phyloP scores from a whole-genome alignment of 768 basidiomycete genomes.

The Kwoniella mangroviensis region DNA sequence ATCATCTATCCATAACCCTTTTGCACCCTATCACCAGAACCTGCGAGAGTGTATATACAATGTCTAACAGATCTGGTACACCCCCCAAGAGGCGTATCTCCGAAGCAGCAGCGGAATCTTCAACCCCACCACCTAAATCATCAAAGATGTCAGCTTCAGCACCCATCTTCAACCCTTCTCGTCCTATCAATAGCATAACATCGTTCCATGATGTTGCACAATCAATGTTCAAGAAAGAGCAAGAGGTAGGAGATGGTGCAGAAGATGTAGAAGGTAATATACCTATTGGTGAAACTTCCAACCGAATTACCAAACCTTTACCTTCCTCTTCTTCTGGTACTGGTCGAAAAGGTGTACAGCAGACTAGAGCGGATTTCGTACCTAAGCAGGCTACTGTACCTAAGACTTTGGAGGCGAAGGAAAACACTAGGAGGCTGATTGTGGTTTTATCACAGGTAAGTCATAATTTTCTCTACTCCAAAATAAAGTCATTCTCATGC shows the following conservation, averaged over 20 bases:
- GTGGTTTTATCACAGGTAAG: constrained; percentile 70
- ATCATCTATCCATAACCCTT: neutral
- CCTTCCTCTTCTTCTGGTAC: constrained; percentile 34
- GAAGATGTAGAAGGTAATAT: constrained; percentile 22
- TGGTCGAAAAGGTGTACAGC: neutral
- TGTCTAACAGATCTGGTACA: constrained; percentile 31
- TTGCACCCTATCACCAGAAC: neutral
- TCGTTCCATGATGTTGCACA: constrained; percentile 26
- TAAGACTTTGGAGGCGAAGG: constrained; percentile 60
- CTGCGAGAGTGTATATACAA: neutral
- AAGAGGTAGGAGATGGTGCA: constrained; percentile 10
- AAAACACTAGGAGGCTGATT: constrained; percentile 69
- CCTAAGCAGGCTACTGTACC: constrained; percentile 80
- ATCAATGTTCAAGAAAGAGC: constrained; percentile 6
- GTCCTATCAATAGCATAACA: constrained; percentile 11
- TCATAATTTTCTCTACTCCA: neutral
- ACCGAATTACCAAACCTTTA: constrained; percentile 45
- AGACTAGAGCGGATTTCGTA: constrained; percentile 57
- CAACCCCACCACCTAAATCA: constrained; percentile 35
- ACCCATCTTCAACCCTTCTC: constrained; percentile 47
- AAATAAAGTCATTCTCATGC: neutral
- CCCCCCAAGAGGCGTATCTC: constrained; percentile 39
- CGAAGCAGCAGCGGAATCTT: constrained; percentile 7
- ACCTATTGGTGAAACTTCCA: constrained; percentile 10
- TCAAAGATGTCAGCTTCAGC: constrained; percentile 50